These are phyloP conservation scores for Hyaloscypha bicolor DNA, from an alignment of 495 filamentous ascomycete genomes.

Conservation along the genomic window DNA sequence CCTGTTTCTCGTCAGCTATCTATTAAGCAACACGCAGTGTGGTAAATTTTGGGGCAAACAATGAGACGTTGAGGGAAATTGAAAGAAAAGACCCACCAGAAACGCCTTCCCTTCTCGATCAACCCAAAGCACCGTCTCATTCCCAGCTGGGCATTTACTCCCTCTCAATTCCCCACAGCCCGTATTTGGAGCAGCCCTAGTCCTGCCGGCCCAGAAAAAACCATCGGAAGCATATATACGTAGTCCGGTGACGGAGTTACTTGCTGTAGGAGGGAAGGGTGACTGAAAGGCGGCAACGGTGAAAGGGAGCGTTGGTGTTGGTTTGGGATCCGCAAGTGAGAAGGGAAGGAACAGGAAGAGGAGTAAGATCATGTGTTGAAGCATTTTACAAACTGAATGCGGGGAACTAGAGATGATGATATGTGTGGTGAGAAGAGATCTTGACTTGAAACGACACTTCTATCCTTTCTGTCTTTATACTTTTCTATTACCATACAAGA, in stretches of 20 bases:
- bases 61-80: background rate
- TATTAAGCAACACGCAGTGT: too few species aligned
- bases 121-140: slow-evolving; percentile 16
- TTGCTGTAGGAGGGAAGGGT: slow-evolving; percentile 5
- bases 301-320: slow-evolving; percentile 6
- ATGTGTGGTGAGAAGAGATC: too few species aligned
- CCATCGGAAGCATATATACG: background rate
- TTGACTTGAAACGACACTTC: too few species aligned
- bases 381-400: too few species aligned
- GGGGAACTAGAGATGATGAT: too few species aligned
- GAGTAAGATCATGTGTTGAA: too few species aligned
- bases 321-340: background rate
- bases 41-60: background rate
- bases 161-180: background rate
- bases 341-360: too few species aligned
- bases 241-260: background rate
- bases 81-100: background rate
- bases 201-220: background rate
- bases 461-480: too few species aligned
- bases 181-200: background rate
- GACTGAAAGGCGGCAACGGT: slow-evolving; percentile 16
- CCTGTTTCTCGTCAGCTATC: background rate
- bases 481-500: too few species aligned
- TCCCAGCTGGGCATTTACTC: slow-evolving; percentile 1
- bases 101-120: slow-evolving; percentile 7